A percentile compares a stretch with the other conserved stretches of the same genome.
phyloP scores from a whole-genome alignment of 257 asterid species.

The Nicotiana tomentosiformis region DNA sequence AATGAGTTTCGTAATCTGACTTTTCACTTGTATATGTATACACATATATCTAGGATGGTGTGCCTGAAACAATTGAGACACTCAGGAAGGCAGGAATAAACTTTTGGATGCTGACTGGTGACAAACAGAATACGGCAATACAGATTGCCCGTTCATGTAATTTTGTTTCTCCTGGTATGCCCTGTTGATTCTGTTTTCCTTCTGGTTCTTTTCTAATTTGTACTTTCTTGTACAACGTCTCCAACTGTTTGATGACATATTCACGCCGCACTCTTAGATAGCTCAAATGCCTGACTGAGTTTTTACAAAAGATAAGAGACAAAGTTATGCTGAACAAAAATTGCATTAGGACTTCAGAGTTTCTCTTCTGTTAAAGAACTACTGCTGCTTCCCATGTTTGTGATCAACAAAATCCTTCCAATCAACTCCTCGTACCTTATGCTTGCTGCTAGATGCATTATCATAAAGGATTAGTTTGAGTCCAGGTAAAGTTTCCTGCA shows the following conservation, averaged over 20 bases:
- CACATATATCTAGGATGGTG: slow-evolving; percentile 71
- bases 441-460: not conserved
- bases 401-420: not conserved
- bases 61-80: slow-evolving; percentile 88
- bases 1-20: slow-evolving; percentile 10
- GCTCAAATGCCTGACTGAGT: not conserved
- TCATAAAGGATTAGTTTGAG: not conserved
- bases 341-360: not conserved
- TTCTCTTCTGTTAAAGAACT: not conserved
- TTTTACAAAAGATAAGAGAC: not conserved
- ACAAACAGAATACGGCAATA: slow-evolving; percentile 90
- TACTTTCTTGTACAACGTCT: not conserved
- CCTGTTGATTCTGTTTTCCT: not conserved
- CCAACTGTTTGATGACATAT: not conserved
- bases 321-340: not conserved
- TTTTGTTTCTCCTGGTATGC: slow-evolving; percentile 89
- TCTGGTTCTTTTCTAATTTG: not conserved
- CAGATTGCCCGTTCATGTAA: slow-evolving; percentile 98
- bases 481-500: not conserved
- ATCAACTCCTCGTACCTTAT: not conserved
- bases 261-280: not conserved
- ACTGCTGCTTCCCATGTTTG: not conserved
- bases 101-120: slow-evolving; percentile 99
- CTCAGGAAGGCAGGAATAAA: slow-evolving; percentile 92
- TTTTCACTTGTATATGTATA: slow-evolving; percentile 5